A percentile compares a stretch with the other conserved stretches of the same genome.
These are phyloP conservation scores for Phenoliferia sp. DNA, from an alignment of 1,284 basidiomycete genomes.

Conservation along the genomic window DNA sequence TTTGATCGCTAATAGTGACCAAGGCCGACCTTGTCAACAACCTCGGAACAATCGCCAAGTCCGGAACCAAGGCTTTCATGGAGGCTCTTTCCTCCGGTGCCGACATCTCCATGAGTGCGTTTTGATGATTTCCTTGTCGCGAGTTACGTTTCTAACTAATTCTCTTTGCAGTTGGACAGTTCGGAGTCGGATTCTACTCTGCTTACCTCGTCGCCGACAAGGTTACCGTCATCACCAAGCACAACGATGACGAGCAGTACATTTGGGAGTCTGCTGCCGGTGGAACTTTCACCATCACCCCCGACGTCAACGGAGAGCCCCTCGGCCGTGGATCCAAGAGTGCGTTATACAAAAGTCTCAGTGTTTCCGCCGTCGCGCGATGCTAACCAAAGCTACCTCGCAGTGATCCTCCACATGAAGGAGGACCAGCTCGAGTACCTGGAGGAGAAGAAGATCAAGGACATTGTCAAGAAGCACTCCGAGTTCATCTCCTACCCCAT, in stretches of 20 bases:
- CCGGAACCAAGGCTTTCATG: constrained; percentile 89
- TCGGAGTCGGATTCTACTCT: constrained; percentile 95
- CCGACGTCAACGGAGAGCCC: constrained; percentile 79
- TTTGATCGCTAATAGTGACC: constrained; percentile 56
- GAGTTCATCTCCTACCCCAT: constrained; percentile 99
- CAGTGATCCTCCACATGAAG: constrained; percentile 81
- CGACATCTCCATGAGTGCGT: constrained; percentile 62
- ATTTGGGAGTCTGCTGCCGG: constrained; percentile 99
- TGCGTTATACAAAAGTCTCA: constrained; percentile 54
- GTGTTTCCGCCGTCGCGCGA: background rate
- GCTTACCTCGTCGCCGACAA: constrained; percentile 98
- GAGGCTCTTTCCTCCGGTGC: constrained; percentile 90
- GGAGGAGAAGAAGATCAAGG: constrained; percentile 99
- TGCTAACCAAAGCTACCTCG: background rate
- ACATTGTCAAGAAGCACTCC: constrained; percentile 99
- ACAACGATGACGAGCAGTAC: constrained; percentile 99
- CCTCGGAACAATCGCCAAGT: constrained; percentile 99
- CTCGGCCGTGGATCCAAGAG: constrained; percentile 92
- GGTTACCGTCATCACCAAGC: constrained; percentile 97
- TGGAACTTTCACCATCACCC: constrained; percentile 98
- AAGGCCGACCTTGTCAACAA: constrained; percentile 98
- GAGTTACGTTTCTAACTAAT: too few species aligned
- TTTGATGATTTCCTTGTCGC: background rate
- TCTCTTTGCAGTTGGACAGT: constrained; percentile 55
- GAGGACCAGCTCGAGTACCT: constrained; percentile 99